A percentile compares a stretch with the other conserved stretches of the same genome.
Evolutionary conservation across 768 basidiomycete genomes (phyloP).

Genomic region (Rhodosporidiobolus odoratus): DNA sequence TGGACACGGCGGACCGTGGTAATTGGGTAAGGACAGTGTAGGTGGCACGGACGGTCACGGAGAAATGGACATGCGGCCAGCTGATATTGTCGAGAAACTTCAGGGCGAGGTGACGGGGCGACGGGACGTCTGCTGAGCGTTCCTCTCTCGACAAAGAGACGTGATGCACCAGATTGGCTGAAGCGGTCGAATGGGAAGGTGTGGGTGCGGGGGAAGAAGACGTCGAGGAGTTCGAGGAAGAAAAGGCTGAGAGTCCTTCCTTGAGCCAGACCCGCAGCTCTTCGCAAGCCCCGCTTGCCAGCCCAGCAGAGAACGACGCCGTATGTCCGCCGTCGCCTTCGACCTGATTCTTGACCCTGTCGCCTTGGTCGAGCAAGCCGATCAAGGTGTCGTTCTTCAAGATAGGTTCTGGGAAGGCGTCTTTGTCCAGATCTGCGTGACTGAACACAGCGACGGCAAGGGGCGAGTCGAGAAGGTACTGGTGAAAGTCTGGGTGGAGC

Average conservation of each 20-base stretch:
- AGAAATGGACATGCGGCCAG: background rate
- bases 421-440: background rate
- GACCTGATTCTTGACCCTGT: background rate
- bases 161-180: background rate
- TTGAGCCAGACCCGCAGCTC: no score
- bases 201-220: background rate
- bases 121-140: no score
- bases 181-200: background rate
- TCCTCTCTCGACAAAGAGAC: no score
- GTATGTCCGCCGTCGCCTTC: background rate
- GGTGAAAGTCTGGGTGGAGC: no score
- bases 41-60: background rate
- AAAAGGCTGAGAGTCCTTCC: background rate
- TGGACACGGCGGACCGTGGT: background rate
- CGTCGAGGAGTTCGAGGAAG: background rate
- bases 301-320: background rate
- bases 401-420: background rate
- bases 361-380: background rate
- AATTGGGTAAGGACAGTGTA: constrained; percentile 27
- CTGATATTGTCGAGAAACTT: background rate
- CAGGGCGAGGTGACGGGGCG: background rate
- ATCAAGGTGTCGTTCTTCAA: background rate
- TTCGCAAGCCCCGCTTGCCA: no score
- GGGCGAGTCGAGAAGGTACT: background rate
- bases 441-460: background rate